Base-by-base conservation (phyloP, 163 green algal species). In the Chlamydomonas reinhardtii region DNA sequence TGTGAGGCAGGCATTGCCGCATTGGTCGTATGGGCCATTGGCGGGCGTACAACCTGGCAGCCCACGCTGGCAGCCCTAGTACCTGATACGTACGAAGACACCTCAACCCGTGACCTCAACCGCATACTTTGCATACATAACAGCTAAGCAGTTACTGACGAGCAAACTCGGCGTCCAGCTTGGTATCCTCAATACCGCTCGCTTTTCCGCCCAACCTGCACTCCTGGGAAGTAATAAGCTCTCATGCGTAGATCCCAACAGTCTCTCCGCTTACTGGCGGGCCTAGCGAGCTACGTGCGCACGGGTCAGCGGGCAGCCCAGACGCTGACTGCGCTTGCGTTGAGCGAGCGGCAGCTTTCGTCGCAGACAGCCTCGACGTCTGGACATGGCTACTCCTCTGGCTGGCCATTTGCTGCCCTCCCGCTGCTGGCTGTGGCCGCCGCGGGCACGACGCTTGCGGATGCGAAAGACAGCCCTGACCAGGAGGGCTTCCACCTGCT, bases 401-500 rank as follows among this genome's bases (percentile, higher is more conserved):
- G 48, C 11, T 85, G 79, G 79, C 16, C 29, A n/a, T 72, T 77
- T 31, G 24, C 34, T 5, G 12, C 68, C 4, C 9, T 77, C 2
- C 68, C 69, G 54, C 29, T 76, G n/a, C 32, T 85, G 0, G 79
- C 52, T 1, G 25, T 85, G 0, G 66, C 25, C 0, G 54, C 52
- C 27, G 64, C 77, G 39, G 77, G 64, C n/a, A 39, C 37, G 52
- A 48, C 48, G 32, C 39, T 31, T 3, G 54, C 68, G 0, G 27
- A 77, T 39, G 35, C 52, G 35, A 62, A 62, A 35, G 48, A 62
- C 16, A 25, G 31, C 20, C 25, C 37, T 12, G 14, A 61, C 1
- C 1, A 39, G 2, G 35, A 81, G 25, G 61, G 64, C 5, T 87
- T 87, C n/a, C 61, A 87, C 48, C 31, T 90, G 11, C 65, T 90